Percentiles rank a stretch among this genome's conserved stretches.
Conservation (phyloP, 2,329 filamentous ascomycete species). For the Fusarium sp. region DNA sequence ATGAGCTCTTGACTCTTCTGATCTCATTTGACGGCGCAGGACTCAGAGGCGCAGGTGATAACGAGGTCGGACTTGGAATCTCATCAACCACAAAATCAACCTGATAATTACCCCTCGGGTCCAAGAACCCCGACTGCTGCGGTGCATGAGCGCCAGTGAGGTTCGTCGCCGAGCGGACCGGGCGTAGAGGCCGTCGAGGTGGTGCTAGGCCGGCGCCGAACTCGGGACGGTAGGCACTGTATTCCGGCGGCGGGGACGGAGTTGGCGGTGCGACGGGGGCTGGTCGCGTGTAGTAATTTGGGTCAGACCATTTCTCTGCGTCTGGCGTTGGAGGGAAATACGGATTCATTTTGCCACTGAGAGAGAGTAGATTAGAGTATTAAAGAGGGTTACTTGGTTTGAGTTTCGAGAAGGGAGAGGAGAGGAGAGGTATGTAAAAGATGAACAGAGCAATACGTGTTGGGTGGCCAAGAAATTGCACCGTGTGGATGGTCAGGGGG, state of each 20-base stretch:
- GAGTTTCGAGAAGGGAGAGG: conserved; percentile 6
- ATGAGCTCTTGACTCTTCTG: conserved; percentile 47
- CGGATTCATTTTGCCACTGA: background rate
- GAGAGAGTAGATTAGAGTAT: background rate
- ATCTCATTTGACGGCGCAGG: conserved; percentile 37
- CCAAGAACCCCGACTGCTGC: conserved; percentile 33
- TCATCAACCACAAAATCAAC: conserved; percentile 41
- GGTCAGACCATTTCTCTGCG: conserved; percentile 21
- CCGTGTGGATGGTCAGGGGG: conserved; percentile 27
- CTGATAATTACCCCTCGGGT: conserved; percentile 23
- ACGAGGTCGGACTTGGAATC: conserved; percentile 9
- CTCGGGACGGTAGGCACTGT: conserved; percentile 17
- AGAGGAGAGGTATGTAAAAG: background rate
- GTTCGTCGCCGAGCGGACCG: conserved; percentile 40
- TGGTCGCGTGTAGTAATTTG: conserved; percentile 22
- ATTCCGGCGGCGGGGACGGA: conserved; percentile 24
- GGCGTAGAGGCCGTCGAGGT: conserved; percentile 34
- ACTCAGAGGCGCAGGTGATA: background rate
- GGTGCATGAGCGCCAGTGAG: conserved; percentile 36
- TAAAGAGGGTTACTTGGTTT: background rate
- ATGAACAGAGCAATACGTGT: background rate
- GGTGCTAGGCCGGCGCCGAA: conserved; percentile 24
- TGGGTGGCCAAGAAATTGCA: conserved; percentile 36
- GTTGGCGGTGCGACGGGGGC: conserved; percentile 18
- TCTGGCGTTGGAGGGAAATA: conserved; percentile 4